Evolutionary conservation across 768 basidiomycete genomes (phyloP), one percentile per base, ranked within the genome.

Genomic region (Cubamyces sp.): DNA sequence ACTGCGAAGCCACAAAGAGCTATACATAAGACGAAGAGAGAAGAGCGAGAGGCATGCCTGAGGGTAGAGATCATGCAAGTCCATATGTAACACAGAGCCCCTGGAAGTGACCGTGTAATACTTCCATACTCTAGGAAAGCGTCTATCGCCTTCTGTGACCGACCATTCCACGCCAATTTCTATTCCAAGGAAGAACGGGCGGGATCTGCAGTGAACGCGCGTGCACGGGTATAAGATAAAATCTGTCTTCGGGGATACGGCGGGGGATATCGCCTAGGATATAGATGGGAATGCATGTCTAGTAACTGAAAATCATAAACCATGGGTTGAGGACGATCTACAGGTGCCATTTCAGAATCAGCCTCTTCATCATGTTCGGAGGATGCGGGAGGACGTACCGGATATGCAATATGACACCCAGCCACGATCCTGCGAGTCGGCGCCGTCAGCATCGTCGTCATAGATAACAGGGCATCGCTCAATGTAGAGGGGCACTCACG

Each of bases 241-340:
- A 3, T 16, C 52, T 39, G 2, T 40, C 42, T 18, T 19, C 53
- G 53, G 52, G 34, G 43, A 55, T 50, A 26, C 30, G 41, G 16
- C 54, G 61, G 48, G 39, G 19, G 54, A 41, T 48, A 42, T 41
- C 30, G 49, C 42, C 42, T 50, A 34, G 42, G 23, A 19, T 37
- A 7, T 15, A 23, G 57, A 45, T 39, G 23, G 16, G 41, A 41
- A 43, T 8, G 40, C 30, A 28, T 8, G 23, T 43, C 41, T 68
- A 80, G 66, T 83, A 84, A 0, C 86, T 87, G 75, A 93, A 94
- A 45, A 92, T 89, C 88, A 92, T 91, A 56, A 94, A 76, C 88
- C 89, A 92, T 0, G 92, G 93, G 68, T 95, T 95, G 43, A 95
- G 81, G 19, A 93, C 86, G 57, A 96, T 88, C 82, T 34, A 11